Conservation (phyloP, 768 basidiomycete species). For the Tephrocybe rancida region DNA sequence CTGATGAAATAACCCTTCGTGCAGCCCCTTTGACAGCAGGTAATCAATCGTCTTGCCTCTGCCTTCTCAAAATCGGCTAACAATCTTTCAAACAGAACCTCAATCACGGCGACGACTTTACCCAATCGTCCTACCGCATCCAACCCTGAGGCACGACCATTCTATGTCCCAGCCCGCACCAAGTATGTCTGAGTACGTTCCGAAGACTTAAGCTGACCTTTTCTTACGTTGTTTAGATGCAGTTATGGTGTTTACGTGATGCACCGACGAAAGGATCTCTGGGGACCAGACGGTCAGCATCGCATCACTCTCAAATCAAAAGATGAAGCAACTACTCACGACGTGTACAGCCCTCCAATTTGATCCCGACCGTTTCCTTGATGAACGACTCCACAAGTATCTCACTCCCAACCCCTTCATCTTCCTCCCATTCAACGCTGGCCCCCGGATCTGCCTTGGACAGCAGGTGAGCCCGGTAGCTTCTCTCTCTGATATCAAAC, state of each 20-base stretch:
- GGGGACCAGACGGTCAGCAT: conserved; percentile 66
- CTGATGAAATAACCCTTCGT: not conserved
- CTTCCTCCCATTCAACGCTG: conserved; percentile 56
- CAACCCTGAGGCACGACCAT: conserved; percentile 33
- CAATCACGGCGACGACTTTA: conserved; percentile 26
- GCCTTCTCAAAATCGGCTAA: not conserved
- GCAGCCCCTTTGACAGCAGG: conserved; percentile 41
- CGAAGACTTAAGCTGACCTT: no score
- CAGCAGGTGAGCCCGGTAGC: conserved; percentile 39
- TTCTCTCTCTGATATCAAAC: not conserved
- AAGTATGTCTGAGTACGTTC: conserved; percentile 22
- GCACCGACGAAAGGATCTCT: conserved; percentile 64
- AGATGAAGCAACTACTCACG: no score
- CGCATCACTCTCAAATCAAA: not conserved
- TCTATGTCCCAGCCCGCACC: conserved; percentile 42
- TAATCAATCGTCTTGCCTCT: conserved; percentile 3
- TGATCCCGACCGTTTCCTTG: conserved; percentile 71
- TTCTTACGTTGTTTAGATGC: conserved; percentile 24
- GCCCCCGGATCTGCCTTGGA: conserved; percentile 53
- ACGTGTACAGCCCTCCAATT: conserved; percentile 50
- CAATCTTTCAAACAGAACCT: conserved; percentile 18
- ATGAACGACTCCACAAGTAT: conserved; percentile 58
- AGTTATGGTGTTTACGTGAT: conserved; percentile 55
- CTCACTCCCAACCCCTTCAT: conserved; percentile 59
- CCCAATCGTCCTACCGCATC: conserved; percentile 18